Conservation (phyloP, 2,329 filamentous ascomycete species). For the Allantophomopsis cytisporea region DNA sequence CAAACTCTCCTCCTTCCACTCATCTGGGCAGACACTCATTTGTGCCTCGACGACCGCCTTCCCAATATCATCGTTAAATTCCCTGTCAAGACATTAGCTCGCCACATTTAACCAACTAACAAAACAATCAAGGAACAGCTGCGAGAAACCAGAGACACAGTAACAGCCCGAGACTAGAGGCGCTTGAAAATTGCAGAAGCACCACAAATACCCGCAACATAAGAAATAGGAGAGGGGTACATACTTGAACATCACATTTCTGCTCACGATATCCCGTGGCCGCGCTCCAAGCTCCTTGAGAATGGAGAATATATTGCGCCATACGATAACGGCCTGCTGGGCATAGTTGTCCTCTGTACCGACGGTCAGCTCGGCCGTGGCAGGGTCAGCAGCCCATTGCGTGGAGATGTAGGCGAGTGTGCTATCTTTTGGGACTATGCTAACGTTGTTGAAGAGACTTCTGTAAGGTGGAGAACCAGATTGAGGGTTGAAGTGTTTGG, state of each 20-base stretch:
- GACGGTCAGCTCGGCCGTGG: constrained; percentile 2
- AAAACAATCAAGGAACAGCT: too few relatives aligned
- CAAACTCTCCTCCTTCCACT: constrained; percentile 3
- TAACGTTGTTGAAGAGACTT: constrained; percentile 3
- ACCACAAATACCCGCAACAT: too few relatives aligned
- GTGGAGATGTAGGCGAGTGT: constrained; percentile 6
- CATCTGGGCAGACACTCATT: constrained; percentile 2
- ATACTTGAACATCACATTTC: constrained; percentile 2
- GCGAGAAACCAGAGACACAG: too few relatives aligned
- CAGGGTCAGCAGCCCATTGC: constrained; percentile 6
- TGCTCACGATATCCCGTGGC: constrained; percentile 4
- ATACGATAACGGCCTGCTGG: constrained; percentile 4
- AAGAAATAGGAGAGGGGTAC: not conserved
- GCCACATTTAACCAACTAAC: too few relatives aligned
- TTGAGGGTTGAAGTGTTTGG: constrained; percentile 3
- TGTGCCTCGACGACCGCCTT: constrained; percentile 2
- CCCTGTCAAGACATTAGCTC: not conserved
- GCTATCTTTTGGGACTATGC: constrained; percentile 4
- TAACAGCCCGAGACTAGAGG: too few relatives aligned
- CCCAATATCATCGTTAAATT: constrained; percentile 5
- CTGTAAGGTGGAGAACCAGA: constrained; percentile 2
- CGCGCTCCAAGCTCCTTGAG: constrained; percentile 4
- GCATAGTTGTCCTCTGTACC: constrained; percentile 1
- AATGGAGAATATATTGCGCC: constrained; percentile 2
- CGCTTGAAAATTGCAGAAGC: too few relatives aligned